phyloP scores from a whole-genome alignment of 768 basidiomycete species.

The Tricholoma hemisulphureum region DNA sequence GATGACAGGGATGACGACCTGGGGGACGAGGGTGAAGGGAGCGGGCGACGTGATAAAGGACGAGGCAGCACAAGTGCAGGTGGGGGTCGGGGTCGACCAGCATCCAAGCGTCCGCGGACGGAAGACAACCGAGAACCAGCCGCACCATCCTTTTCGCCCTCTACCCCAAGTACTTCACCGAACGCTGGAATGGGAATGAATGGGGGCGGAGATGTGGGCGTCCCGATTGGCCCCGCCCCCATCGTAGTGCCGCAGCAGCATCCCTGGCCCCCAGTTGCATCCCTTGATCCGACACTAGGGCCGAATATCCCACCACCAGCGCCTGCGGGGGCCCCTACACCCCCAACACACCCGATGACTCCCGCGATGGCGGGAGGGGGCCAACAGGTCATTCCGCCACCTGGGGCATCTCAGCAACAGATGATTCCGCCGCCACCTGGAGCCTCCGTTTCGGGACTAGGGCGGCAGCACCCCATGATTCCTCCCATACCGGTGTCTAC shows the following conservation, averaged over 20 bases:
- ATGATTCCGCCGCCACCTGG: constrained; percentile 4
- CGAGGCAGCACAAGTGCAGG: neutral
- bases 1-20: constrained; percentile 26
- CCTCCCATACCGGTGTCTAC: constrained; percentile 19
- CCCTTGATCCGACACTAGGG: constrained; percentile 33
- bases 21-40: constrained; percentile 4
- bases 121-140: constrained; percentile 28
- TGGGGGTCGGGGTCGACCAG: constrained; percentile 18
- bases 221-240: constrained; percentile 14
- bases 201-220: constrained; percentile 13
- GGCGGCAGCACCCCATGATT: constrained; percentile 12
- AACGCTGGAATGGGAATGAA: constrained; percentile 2
- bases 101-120: constrained; percentile 36
- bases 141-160: neutral
- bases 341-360: neutral
- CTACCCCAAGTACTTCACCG: neutral
- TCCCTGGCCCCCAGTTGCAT: constrained; percentile 31
- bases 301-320: constrained; percentile 36
- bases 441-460: neutral
- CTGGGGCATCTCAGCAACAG: neutral
- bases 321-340: constrained; percentile 16
- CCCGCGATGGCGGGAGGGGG: neutral
- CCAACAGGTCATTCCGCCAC: neutral
- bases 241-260: constrained; percentile 29
- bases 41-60: neutral